Conservation (phyloP, 768 basidiomycete genomes). For the Tephrocybe sp. region DNA sequence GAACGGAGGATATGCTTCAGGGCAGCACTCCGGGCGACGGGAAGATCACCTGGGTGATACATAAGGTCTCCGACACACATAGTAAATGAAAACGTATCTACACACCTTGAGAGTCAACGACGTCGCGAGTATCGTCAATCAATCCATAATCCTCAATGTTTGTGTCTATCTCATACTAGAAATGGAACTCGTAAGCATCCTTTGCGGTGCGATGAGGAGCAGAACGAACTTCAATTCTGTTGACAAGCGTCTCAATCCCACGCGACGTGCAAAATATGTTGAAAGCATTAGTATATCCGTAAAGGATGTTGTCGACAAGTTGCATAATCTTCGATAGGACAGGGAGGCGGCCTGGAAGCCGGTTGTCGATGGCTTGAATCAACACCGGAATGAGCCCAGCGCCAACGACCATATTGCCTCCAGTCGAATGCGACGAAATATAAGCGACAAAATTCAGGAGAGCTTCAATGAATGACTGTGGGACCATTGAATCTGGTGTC, state of each 20-base stretch:
- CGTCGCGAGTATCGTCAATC: constrained; percentile 41
- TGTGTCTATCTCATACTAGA: constrained; percentile 65
- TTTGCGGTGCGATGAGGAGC: constrained; percentile 5
- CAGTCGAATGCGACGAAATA: constrained; percentile 80
- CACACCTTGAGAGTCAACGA: constrained; percentile 55
- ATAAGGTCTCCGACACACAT: background rate
- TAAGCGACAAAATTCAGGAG: constrained; percentile 85
- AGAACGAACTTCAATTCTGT: constrained; percentile 76
- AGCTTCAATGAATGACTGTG: constrained; percentile 81
- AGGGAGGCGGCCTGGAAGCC: constrained; percentile 61
- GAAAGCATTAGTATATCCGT: constrained; percentile 86
- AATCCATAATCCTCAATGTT: constrained; percentile 58
- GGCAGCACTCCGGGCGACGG: constrained; percentile 74
- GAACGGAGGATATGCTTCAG: constrained; percentile 90
- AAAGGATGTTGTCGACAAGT: constrained; percentile 88
- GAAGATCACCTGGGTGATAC: constrained; percentile 56
- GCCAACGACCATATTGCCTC: constrained; percentile 92
- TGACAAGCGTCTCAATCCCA: constrained; percentile 84
- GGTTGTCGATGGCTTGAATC: constrained; percentile 86
- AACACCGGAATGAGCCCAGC: constrained; percentile 90
- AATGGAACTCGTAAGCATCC: constrained; percentile 2
- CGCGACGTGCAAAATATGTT: constrained; percentile 80
- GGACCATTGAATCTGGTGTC: constrained; percentile 61
- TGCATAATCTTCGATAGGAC: constrained; percentile 91
- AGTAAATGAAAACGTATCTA: constrained; percentile 2